Conservation (phyloP, 176 grass and related monocot species). For the Aegilops bicornis region DNA sequence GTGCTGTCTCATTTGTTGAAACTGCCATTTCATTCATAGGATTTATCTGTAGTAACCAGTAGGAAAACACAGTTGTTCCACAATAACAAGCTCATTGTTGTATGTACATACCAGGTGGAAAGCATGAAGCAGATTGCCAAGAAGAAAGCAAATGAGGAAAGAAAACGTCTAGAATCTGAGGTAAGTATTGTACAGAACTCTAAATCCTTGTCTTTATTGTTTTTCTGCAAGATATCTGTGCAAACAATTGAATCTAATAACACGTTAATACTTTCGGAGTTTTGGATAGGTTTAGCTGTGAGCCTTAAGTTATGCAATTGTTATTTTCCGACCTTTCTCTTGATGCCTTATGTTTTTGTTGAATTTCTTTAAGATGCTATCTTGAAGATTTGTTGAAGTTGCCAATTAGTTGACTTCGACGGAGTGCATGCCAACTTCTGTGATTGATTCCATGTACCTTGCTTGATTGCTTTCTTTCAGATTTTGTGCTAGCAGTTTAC, state of each 20-base stretch:
- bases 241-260: conserved; percentile 7
- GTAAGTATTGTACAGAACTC: conserved; percentile 30
- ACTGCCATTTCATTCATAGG: conserved; percentile 9
- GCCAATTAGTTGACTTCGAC: background rate
- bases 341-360: background rate
- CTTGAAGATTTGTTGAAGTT: background rate
- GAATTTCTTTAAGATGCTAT: background rate
- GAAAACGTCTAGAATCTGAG: conserved; percentile 82
- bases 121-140: conserved; percentile 93
- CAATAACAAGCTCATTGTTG: background rate
- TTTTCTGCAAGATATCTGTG: background rate
- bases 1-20: conserved; percentile 31
- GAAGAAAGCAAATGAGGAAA: conserved; percentile 88
- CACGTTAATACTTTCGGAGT: background rate
- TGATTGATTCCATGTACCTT: background rate
- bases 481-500: background rate
- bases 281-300: background rate
- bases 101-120: conserved; percentile 59
- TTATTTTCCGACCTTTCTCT: background rate
- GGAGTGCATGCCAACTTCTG: background rate
- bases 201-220: conserved; percentile 4
- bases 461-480: background rate
- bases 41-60: conserved; percentile 1
- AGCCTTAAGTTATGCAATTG: background rate
- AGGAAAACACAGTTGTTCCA: background rate